A percentile compares a stretch with the other conserved stretches of the same genome.
phyloP scores from a whole-genome alignment of 331 rosid genomes.

The Stylosanthes scabra region DNA sequence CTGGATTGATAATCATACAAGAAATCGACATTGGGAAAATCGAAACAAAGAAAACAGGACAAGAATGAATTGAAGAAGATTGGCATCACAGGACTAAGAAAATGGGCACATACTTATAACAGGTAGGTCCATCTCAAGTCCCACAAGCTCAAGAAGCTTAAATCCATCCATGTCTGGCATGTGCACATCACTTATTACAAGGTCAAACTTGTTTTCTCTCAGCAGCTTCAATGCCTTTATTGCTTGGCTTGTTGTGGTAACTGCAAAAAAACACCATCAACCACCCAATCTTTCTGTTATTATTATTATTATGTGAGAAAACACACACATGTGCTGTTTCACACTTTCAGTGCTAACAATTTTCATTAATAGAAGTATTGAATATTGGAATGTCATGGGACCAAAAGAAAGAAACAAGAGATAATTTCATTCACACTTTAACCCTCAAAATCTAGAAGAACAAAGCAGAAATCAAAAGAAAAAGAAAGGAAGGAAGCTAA shows the following conservation, averaged over 20 bases:
- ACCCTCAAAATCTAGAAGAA: constrained; percentile 14
- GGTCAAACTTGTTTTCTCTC: constrained; percentile 86
- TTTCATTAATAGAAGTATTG: neutral
- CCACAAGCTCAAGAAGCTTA: constrained; percentile 96
- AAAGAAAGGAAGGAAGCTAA: constrained; percentile 39
- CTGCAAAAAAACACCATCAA: constrained; percentile 49
- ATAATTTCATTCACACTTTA: neutral
- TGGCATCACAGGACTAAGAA: neutral
- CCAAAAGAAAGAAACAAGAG: neutral
- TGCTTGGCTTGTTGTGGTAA: constrained; percentile 85
- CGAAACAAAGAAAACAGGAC: neutral
- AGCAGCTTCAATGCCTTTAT: constrained; percentile 70
- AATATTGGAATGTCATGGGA: neutral
- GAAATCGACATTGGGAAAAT: neutral
- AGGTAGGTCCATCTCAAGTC: constrained; percentile 99
- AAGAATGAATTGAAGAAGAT: constrained; percentile 20
- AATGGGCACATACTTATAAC: constrained; percentile 70
- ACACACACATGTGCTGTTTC: too few species aligned
- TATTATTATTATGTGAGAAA: neutral
- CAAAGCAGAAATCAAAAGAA: constrained; percentile 17
- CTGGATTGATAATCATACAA: constrained; percentile 9
- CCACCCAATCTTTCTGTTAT: neutral
- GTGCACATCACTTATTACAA: constrained; percentile 96
- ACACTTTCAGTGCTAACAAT: neutral
- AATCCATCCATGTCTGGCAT: constrained; percentile 99